These are phyloP conservation scores for Balakata baccata DNA, from an alignment of 345 rosid genomes.

Conservation along the genomic window DNA sequence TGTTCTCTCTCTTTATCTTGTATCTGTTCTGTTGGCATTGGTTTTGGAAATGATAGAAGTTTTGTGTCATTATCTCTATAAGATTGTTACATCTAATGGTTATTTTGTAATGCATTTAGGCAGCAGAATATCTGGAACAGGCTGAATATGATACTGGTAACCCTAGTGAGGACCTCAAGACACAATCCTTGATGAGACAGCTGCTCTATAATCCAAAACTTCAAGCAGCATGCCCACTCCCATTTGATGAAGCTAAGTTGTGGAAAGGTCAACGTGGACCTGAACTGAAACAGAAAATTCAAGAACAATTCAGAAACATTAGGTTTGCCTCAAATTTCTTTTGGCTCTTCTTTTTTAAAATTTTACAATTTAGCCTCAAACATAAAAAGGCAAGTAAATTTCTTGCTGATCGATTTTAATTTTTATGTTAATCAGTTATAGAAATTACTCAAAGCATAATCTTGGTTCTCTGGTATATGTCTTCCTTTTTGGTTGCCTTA, in stretches of 20 bases:
- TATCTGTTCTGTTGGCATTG: background rate
- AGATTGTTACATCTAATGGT: background rate
- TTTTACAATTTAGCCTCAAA: background rate
- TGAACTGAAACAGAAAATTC: constrained; percentile 77
- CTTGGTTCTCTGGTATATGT: background rate
- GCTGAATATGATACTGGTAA: constrained; percentile 88
- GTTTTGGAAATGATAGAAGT: background rate
- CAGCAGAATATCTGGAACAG: constrained; percentile 72
- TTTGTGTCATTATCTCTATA: background rate
- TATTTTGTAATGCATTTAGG: constrained; percentile 42
- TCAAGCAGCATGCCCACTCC: constrained; percentile 89
- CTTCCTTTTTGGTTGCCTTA: background rate
- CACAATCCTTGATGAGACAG: constrained; percentile 77
- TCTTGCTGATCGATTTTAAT: background rate
- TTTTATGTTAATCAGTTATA: background rate
- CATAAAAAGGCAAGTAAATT: background rate
- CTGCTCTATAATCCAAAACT: constrained; percentile 64
- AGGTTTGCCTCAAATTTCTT: constrained; percentile 46
- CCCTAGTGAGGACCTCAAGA: constrained; percentile 70
- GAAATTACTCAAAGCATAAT: background rate
- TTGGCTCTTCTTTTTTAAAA: background rate
- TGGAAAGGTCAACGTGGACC: constrained; percentile 97
- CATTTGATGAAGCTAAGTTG: constrained; percentile 94
- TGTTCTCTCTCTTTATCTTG: background rate
- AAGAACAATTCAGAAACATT: constrained; percentile 83